phyloP scores from a whole-genome alignment of 768 basidiomycete species.

The Calocybe cyanea region DNA sequence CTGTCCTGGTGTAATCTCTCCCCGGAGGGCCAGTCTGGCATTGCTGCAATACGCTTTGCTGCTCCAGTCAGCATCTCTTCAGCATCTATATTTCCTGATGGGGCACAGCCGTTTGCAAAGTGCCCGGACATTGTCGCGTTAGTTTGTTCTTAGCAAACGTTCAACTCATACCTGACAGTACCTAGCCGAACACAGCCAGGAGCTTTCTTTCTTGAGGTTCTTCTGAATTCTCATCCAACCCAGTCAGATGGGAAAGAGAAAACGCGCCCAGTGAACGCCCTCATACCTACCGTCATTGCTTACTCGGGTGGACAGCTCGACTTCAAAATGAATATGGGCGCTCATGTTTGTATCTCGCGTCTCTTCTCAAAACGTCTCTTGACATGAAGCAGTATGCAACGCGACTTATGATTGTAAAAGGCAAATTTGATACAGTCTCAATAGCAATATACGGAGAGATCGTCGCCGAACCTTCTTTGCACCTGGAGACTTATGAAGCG shows the following conservation, averaged over 20 bases:
- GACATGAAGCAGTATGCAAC: constrained; percentile 52
- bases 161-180: constrained; percentile 3
- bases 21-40: constrained; percentile 50
- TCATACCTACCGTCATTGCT: constrained; percentile 67
- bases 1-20: constrained; percentile 66
- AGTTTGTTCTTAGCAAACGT: constrained; percentile 16
- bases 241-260: constrained; percentile 48
- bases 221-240: constrained; percentile 67
- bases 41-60: constrained; percentile 72
- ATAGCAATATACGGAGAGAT: constrained; percentile 60
- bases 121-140: constrained; percentile 63
- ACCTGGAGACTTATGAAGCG: constrained; percentile 39
- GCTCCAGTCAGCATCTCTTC: constrained; percentile 64
- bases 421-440: constrained; percentile 64
- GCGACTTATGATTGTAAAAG: constrained; percentile 77
- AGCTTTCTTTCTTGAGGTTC: constrained; percentile 70
- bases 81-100: constrained; percentile 68
- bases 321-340: constrained; percentile 66
- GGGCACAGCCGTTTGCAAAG: constrained; percentile 55
- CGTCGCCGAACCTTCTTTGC: constrained; percentile 38
- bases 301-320: constrained; percentile 68
- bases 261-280: constrained; percentile 62
- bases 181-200: constrained; percentile 66
- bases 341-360: constrained; percentile 44
- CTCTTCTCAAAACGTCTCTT: background rate